Evolutionary conservation across 1,284 basidiomycete species (phyloP).

Genomic region (Hypsizygus ulmarius): DNA sequence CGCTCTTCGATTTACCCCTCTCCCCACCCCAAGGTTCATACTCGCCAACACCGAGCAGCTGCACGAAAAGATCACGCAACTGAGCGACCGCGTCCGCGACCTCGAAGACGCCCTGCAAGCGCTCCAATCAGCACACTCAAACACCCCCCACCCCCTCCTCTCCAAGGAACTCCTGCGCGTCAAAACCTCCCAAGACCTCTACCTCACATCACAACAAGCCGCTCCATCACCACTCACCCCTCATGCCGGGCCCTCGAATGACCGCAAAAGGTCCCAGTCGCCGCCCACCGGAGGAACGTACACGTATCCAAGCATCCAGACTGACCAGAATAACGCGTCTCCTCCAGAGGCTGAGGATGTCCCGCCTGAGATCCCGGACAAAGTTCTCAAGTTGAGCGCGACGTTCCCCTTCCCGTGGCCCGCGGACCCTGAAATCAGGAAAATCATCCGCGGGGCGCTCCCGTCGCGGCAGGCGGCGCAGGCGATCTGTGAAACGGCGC

Average conservation of each 20-base stretch:
- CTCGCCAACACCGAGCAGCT: slow-evolving; percentile 63
- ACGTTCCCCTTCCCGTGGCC: slow-evolving; percentile 65
- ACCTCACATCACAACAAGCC: slow-evolving; percentile 26
- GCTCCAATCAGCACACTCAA: slow-evolving; percentile 38
- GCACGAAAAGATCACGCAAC: slow-evolving; percentile 56
- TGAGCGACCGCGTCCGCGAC: slow-evolving; percentile 57
- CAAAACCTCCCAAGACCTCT: slow-evolving; percentile 52
- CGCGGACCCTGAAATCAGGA: slow-evolving; percentile 53
- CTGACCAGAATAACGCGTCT: slow-evolving; percentile 2
- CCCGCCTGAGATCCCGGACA: slow-evolving; percentile 44
- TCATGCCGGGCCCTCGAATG: slow-evolving; percentile 7
- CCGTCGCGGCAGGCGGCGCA: slow-evolving; percentile 55
- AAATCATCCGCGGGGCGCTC: slow-evolving; percentile 56
- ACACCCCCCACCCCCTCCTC: slow-evolving; percentile 51
- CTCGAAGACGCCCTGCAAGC: slow-evolving; percentile 55
- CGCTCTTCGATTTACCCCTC: slow-evolving; percentile 8
- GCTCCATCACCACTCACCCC: slow-evolving; percentile 13
- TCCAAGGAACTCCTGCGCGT: slow-evolving; percentile 42
- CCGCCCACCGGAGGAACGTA: no score
- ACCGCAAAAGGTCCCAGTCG: no score
- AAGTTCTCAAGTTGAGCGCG: slow-evolving; percentile 57
- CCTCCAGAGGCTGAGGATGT: slow-evolving; percentile 11
- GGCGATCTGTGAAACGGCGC: slow-evolving; percentile 57
- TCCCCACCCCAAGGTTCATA: slow-evolving; percentile 43
- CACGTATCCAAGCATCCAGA: no score